A percentile compares a stretch with the other conserved stretches of the same genome.
These are phyloP conservation scores for Fusarium siculi DNA, from an alignment of 2,329 filamentous ascomycete species.

Conservation along the genomic window DNA sequence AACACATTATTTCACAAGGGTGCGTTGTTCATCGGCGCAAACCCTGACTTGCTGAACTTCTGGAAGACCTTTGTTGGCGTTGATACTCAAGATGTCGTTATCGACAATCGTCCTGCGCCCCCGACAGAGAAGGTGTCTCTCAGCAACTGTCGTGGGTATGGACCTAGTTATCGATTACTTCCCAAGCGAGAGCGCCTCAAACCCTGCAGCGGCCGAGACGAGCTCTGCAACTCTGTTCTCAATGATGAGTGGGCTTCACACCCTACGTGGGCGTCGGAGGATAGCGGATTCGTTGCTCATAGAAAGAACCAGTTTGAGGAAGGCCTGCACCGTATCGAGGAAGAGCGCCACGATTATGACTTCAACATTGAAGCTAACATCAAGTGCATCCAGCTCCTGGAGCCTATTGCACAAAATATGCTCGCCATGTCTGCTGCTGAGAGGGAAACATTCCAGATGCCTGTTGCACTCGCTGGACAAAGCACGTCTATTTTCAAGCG, in stretches of 20 bases:
- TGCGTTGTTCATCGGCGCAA: constrained; percentile 85
- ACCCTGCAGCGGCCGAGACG: constrained; percentile 91
- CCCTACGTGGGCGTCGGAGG: constrained; percentile 98
- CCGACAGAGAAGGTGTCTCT: constrained; percentile 87
- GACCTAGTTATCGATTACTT: constrained; percentile 92
- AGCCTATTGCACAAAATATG: constrained; percentile 93
- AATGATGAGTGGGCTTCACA: constrained; percentile 99
- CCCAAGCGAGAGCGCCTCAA: constrained; percentile 92
- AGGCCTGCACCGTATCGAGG: constrained; percentile 93
- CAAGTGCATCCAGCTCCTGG: constrained; percentile 94
- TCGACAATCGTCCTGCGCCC: constrained; percentile 80
- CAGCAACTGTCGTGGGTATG: constrained; percentile 94
- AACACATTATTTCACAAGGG: constrained; percentile 85
- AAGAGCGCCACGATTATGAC: constrained; percentile 98
- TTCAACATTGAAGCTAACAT: constrained; percentile 97
- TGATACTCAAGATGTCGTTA: constrained; percentile 78
- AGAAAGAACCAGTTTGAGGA: constrained; percentile 97
- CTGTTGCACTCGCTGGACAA: constrained; percentile 85
- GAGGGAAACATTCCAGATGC: constrained; percentile 79
- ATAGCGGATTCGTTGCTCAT: constrained; percentile 97
- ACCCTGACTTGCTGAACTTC: constrained; percentile 87
- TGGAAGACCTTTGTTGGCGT: constrained; percentile 87
- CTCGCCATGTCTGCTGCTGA: constrained; percentile 80
- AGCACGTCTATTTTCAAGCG: constrained; percentile 97
- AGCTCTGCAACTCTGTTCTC: constrained; percentile 90